Base-by-base conservation (phyloP, 2,329 filamentous ascomycete genomes). In the Chrysoporthe deuterocubensis region DNA sequence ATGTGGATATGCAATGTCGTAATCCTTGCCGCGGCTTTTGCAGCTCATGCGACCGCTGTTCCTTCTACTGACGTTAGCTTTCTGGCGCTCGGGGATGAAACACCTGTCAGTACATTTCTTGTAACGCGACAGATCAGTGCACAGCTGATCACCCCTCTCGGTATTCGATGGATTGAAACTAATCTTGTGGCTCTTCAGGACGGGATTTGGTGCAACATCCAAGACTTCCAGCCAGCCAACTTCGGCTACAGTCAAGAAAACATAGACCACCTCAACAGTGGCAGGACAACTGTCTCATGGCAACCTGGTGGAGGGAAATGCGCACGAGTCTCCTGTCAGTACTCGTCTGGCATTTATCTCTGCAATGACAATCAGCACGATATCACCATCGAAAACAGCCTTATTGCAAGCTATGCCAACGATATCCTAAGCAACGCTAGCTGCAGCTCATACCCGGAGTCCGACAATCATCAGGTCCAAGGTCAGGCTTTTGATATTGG, bases 401-500 rank as follows among this genome's bases (percentile, higher is more conserved):
- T 21, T 32, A 16, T 64, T 21, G 60, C 60, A 14, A 56, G 48
- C 34, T 48, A 48, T 4, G 65, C 60, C 32, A 26, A 26, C 43
- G 13, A 14, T 2, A 43, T 67, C 26, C n/a, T 50, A 2, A 42
- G 59, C 16, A 40, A 32, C 5, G 42, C 26, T 4, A 42, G 11
- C 34, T 64, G 65, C 37, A 57, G 42, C 37, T 67, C 44, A 44
- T 18, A 52, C n/a, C 65, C 61, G 0, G 21, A 46, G 43, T 37
- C 43, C 5, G 42, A 62, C 9, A 44, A 62, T 34, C 65, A 54
- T 4, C 26, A 52, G 5, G 37, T 46, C 6, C 61, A 60, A 34
- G 52, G 60, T 1, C 65, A 67, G 60, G 65, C 65, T 1, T 67
- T 67, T 52, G 65, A 67, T 14, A 52, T n/a, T 21, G 54, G 60